These are phyloP conservation scores for Tolypocladium ophioglossoides DNA, from an alignment of 2,329 filamentous ascomycete genomes.

Conservation along the genomic window DNA sequence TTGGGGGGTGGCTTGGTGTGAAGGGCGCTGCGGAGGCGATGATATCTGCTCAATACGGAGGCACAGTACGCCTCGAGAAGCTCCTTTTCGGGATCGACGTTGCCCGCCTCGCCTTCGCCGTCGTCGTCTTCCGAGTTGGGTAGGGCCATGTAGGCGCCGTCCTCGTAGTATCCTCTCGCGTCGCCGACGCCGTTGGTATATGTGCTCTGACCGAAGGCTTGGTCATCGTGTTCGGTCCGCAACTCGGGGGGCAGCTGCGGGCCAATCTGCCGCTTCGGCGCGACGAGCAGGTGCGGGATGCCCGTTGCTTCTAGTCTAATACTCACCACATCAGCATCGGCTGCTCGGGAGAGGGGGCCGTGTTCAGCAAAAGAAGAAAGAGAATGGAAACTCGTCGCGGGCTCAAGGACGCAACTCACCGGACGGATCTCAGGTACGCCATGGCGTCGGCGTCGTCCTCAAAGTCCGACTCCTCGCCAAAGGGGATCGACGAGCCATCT, in stretches of 20 bases:
- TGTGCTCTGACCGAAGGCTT: conserved; percentile 27
- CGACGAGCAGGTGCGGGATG: conserved; percentile 63
- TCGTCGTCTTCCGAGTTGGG: conserved; percentile 18
- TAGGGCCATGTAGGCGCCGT: conserved; percentile 64
- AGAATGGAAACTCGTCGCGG: background rate
- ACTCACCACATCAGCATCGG: conserved; percentile 40
- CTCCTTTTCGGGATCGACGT: conserved; percentile 19
- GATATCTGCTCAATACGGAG: conserved; percentile 55
- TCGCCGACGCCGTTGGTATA: conserved; percentile 39
- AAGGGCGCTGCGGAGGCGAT: conserved; percentile 51
- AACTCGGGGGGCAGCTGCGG: conserved; percentile 35
- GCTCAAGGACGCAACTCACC: conserved; percentile 36
- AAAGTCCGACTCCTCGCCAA: conserved; percentile 52
- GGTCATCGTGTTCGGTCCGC: conserved; percentile 16
- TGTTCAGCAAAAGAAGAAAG: background rate
- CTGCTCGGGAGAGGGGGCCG: background rate
- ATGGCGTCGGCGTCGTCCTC: conserved; percentile 58
- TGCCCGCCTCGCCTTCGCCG: conserved; percentile 13
- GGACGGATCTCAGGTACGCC: conserved; percentile 60
- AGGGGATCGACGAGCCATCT: conserved; percentile 30
- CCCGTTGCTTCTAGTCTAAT: conserved; percentile 62
- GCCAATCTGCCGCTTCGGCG: conserved; percentile 42
- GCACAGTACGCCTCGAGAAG: conserved; percentile 59
- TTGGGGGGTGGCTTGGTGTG: conserved; percentile 41
- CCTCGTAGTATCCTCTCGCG: conserved; percentile 56